Percentiles rank a stretch among this genome's conserved stretches.
These are phyloP conservation scores for Haematococcus lacustris DNA, from an alignment of 139 green algal species.

Conservation along the genomic window DNA sequence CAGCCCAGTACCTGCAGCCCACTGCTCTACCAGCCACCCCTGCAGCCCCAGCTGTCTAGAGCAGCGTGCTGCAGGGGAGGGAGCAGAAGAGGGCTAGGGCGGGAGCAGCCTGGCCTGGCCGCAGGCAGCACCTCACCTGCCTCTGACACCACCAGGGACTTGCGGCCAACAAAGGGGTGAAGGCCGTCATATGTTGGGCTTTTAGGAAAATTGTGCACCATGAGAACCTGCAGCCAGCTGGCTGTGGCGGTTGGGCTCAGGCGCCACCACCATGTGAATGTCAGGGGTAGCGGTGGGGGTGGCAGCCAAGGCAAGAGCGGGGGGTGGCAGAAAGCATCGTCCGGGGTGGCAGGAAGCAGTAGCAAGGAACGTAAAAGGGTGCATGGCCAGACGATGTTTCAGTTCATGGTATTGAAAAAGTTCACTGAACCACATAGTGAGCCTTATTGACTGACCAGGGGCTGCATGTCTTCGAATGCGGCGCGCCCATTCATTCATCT, in stretches of 20 bases:
- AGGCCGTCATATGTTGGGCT: not conserved
- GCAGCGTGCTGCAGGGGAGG: not conserved
- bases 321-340: no score
- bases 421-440: no score
- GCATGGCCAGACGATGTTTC: no score
- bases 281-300: not conserved
- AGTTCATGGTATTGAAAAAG: no score
- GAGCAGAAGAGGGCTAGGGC: not conserved
- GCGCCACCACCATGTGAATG: not conserved
- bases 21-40: not conserved
- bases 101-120: no score
- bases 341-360: no score
- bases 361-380: no score
- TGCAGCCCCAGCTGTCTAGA: not conserved
- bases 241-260: not conserved
- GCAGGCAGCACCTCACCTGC: no score
- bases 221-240: not conserved
- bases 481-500: no score
- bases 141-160: not conserved
- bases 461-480: no score
- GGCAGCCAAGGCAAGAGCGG: not conserved
- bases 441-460: no score
- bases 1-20: no score
- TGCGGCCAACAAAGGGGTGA: not conserved
- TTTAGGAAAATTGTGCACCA: not conserved